Conservation (phyloP, 202 grass and related monocot species). For the Alloteropsis angusta region DNA sequence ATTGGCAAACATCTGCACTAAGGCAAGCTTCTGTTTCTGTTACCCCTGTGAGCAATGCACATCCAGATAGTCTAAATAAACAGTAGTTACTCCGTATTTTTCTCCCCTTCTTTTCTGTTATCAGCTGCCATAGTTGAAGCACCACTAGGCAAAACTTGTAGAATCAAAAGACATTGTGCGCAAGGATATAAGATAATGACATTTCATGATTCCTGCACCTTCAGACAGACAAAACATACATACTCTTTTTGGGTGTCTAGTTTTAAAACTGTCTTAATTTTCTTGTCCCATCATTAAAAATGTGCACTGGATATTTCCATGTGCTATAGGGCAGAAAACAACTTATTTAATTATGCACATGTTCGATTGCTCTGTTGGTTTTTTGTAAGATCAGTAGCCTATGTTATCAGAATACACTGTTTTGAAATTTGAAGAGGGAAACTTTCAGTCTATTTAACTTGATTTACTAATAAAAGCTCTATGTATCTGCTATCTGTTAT, state of each 20-base stretch:
- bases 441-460: neutral
- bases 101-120: neutral
- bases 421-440: neutral
- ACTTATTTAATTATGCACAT: no score
- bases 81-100: neutral
- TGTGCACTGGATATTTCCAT: neutral
- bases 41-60: neutral
- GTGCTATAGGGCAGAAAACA: no score
- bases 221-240: neutral
- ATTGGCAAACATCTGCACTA: constrained; percentile 65
- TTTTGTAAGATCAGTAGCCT: neutral
- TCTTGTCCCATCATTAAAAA: neutral
- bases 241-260: neutral
- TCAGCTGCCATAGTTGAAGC: neutral
- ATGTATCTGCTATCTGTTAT: neutral
- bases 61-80: neutral
- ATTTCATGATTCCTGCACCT: neutral
- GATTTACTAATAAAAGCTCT: neutral
- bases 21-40: constrained; percentile 19
- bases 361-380: neutral
- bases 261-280: neutral
- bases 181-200: no score
- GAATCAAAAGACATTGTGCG: no score
- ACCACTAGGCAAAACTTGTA: no score
- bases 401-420: neutral